Base-by-base conservation (phyloP, 805 yeast species). In the Jamesozyma gamospora region DNA sequence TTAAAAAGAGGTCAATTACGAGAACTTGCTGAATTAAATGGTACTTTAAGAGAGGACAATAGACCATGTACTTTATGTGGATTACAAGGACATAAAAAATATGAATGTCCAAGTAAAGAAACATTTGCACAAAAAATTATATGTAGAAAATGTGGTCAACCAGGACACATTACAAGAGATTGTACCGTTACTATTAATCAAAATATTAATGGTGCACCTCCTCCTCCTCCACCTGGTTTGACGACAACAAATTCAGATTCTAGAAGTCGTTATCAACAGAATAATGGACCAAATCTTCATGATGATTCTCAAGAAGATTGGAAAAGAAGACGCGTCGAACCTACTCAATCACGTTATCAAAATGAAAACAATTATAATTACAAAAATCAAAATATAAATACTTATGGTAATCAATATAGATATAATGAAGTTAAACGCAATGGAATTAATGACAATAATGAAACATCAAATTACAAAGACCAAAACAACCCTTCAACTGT, bases 1-100 rank as follows among this genome's bases (percentile, higher is more conserved):
- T 70, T 84, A 57, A 92, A 92, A 54, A 70, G 96, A 43, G 85
- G 81, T 33, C 99, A 92, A 60, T 69, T 92, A 43, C 72, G 95
- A 47, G 95, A 90, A 54, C 70, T 92, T 51, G 99, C 99, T 0
- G 81, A 84, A 18, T 68, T 92, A 41, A 94, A 92, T 63, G 99
- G 99, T 61, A 92, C 98, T 0, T 67, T 87, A 35, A 72, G 97
- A 40, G 94, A 84, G 51, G 90, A 81, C 47, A 75, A 70, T 42
- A 67, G 77, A 42, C 71, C 76, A 1, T 82, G 90, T 56, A 65
- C 72, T 13, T 64, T 64, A 34, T 82, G 90, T 63, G 84, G 85
- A 4, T 67, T 76, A 30, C 60, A 66, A 35, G 88, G 87, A 1
- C 87, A 82, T 51, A 69, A 71, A 39, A 67, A 73, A 47, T 72